Evolutionary conservation across 2,329 filamentous ascomycete species (phyloP), one percentile per base, ranked within the genome.

Genomic region (Fusarium sp.): DNA sequence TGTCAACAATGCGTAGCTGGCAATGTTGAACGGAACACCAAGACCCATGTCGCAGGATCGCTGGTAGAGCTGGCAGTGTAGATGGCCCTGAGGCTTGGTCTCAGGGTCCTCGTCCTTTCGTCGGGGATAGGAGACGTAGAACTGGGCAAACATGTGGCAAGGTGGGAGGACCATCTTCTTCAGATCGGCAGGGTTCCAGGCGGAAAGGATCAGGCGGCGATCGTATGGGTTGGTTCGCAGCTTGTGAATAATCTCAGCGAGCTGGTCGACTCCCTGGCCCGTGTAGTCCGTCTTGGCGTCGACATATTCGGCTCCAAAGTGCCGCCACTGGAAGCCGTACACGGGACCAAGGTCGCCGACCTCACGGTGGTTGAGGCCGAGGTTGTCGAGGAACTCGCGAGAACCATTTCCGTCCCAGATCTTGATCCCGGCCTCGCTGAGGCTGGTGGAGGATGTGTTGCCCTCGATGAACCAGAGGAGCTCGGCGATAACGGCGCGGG

Each of bases 351-450:
- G 87, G 80, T 99, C 96, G 74, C 96, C 96, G 22, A 92, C 93
- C 62, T 91, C 94, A 69, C 96, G 94, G 80, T 98, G 91, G 0
- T 88, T 87, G 8, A 98, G 89, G 0, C 96, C 96, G 1, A 96
- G 89, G 72, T 87, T 92, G 85, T 99, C 96, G 40, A 99, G 93
- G 82, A 93, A 98, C 79, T 92, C 93, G 77, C 96, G 93, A 56
- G 92, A 95, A 50, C 96, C 96, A 81, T 99, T 99, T 78, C 95
- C 96, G 81, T 99, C 96, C 96, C 96, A 99, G 82, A 99, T 99
- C 84, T 97, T 97, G 79, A 99, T 92, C 34, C 95, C 94, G 2
- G 92, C 91, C 14, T 92, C 91, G 69, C 90, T 92, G 4, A 99
- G 91, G 0, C 94, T 87, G 5, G 90, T 84, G 2, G 94, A 95